Conservation (phyloP, 176 grass and related monocot genomes). For the Triticum timopheevii region DNA sequence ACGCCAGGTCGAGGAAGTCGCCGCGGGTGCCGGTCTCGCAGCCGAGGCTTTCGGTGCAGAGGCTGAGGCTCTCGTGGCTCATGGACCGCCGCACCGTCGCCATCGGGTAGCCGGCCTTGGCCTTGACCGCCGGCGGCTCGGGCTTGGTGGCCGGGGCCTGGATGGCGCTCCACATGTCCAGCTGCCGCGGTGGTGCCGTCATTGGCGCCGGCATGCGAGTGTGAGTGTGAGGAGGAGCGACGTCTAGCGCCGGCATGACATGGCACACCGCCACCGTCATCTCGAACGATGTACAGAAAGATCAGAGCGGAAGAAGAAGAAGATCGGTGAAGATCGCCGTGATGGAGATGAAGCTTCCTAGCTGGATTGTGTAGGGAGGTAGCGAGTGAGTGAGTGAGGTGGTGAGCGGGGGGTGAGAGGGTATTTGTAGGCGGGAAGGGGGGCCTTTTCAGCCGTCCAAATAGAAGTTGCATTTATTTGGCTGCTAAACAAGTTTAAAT, state of each 20-base stretch:
- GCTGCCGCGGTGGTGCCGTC: background rate
- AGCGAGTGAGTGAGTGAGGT: background rate
- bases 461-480: no score
- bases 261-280: slow-evolving; percentile 35
- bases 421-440: slow-evolving; percentile 18
- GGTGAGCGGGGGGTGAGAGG: background rate
- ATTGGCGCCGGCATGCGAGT: background rate
- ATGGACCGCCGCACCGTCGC: slow-evolving; percentile 32
- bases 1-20: slow-evolving; percentile 14
- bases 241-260: background rate
- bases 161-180: slow-evolving; percentile 48
- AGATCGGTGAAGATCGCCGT: background rate
- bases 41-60: slow-evolving; percentile 76
- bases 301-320: background rate
- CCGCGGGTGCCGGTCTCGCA: slow-evolving; percentile 56
- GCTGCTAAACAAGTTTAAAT: no score
- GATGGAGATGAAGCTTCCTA: no score
- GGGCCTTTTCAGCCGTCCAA: background rate
- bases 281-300: background rate
- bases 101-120: slow-evolving; percentile 30
- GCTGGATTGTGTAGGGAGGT: no score
- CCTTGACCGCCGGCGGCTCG: background rate
- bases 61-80: slow-evolving; percentile 57
- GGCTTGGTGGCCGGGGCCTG: slow-evolving; percentile 24
- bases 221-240: background rate